A percentile compares a stretch with the other conserved stretches of the same genome.
Evolutionary conservation across 352 stramenopile species (phyloP).

Genomic region (Pythium biforme): DNA sequence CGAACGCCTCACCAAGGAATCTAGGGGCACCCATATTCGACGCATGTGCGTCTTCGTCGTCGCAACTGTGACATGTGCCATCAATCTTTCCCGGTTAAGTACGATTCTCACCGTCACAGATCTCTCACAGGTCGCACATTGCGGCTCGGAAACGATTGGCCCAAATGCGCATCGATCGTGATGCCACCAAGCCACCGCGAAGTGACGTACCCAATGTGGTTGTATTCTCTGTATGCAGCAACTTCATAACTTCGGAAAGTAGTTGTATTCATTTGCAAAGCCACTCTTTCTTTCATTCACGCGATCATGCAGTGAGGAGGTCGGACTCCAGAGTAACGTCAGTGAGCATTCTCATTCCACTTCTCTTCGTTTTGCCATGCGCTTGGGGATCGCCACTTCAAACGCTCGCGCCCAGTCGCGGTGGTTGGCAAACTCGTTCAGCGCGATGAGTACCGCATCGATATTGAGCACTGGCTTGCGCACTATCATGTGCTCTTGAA

Average conservation of each 20-base stretch:
- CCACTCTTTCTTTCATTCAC: too few species aligned
- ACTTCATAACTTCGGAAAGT: too few species aligned
- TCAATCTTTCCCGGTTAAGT: slow-evolving; percentile 24
- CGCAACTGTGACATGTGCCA: slow-evolving; percentile 32
- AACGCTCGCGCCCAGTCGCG: slow-evolving; percentile 67
- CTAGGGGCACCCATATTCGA: slow-evolving; percentile 8
- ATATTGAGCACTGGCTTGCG: slow-evolving; percentile 77
- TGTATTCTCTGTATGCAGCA: too few species aligned
- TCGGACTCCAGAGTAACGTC: not conserved
- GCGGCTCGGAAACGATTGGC: slow-evolving; percentile 13
- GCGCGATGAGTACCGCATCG: slow-evolving; percentile 64
- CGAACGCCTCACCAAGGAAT: not conserved
- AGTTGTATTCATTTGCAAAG: too few species aligned
- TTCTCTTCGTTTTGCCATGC: slow-evolving; percentile 33
- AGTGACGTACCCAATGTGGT: too few species aligned
- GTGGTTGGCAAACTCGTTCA: slow-evolving; percentile 79
- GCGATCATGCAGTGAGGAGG: not conserved
- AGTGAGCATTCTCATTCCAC: not conserved
- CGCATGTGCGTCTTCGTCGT: not conserved
- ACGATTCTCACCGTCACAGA: slow-evolving; percentile 31
- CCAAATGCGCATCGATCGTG: slow-evolving; percentile 9
- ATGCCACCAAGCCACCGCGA: too few species aligned
- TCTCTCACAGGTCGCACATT: slow-evolving; percentile 27
- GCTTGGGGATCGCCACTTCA: slow-evolving; percentile 45
- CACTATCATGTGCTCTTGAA: slow-evolving; percentile 60